Percentiles rank a stretch among this genome's conserved stretches.
phyloP scores from a whole-genome alignment of 139 green algal species.

The Chlorella sp. region DNA sequence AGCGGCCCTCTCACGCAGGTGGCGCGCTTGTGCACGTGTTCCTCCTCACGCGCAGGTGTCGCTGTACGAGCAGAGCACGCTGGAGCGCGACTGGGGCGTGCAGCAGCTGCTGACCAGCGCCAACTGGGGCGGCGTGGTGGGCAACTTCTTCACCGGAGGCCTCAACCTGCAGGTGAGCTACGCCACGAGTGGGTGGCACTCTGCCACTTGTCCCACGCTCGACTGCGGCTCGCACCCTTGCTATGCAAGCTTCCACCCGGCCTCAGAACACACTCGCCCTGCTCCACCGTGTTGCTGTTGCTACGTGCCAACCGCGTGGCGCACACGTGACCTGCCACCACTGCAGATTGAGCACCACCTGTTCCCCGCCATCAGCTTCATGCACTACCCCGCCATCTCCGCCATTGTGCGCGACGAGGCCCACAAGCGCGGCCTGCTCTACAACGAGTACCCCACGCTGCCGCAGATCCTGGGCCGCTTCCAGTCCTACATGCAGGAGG shows the following conservation, averaged over 20 bases:
- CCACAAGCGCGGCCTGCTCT: slow-evolving; percentile 58
- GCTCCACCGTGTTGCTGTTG: too few relatives aligned
- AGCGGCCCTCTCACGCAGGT: too few relatives aligned
- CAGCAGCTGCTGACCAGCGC: slow-evolving; percentile 77
- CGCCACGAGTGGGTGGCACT: neutral
- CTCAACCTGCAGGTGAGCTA: slow-evolving; percentile 62
- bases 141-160: slow-evolving; percentile 81
- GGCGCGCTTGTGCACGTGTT: too few relatives aligned
- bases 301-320: too few relatives aligned
- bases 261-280: too few relatives aligned
- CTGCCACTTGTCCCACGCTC: neutral
- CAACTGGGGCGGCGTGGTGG: slow-evolving; percentile 73
- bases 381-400: slow-evolving; percentile 75
- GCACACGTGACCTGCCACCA: too few relatives aligned
- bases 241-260: too few relatives aligned
- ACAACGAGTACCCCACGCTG: slow-evolving; percentile 64
- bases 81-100: slow-evolving; percentile 60
- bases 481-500: slow-evolving; percentile 39
- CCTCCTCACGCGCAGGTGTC: too few relatives aligned
- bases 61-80: neutral
- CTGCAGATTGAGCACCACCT: slow-evolving; percentile 82
- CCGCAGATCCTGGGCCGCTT: slow-evolving; percentile 45
- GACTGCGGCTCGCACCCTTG: too few relatives aligned
- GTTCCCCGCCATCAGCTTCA: slow-evolving; percentile 72
- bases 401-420: slow-evolving; percentile 71